Base-by-base conservation (phyloP, 768 basidiomycete species). In the Kwoniella bestiolae region DNA sequence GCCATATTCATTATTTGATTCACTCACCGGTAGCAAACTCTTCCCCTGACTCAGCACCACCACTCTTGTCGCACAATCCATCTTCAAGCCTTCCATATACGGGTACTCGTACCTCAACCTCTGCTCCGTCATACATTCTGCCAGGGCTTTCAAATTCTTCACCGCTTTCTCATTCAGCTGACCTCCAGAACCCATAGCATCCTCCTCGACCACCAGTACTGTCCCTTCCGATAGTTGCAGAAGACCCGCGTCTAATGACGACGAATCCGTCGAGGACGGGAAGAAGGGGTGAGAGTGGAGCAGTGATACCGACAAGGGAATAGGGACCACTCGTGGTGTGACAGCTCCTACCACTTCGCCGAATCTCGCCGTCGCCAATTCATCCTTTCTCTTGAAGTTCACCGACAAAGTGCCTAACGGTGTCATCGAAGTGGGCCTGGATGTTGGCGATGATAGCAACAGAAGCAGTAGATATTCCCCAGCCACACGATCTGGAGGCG, bases 51-150 rank as follows among this genome's bases (percentile, higher is more conserved):
- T 73, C 34, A 77, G 44, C 4, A 81, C 74, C 3, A 73, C 32
- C 11, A 71, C 57, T 38, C 68, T 66, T 1, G 77, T 66, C 31
- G 73, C 72, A 34, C 73, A 71, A 4, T 78, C 74, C 77, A 81
- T 79, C 65, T 77, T 78, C 56, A 81, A 64, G 2, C 68, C 72
- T 21, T 79, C 75, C 62, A 78, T 75, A 57, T 70, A 81, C 7
- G 80, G 80, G 59, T 76, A 81, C 49, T 78, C 73, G 62, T 81
- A 81, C 28, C 71, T 60, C 14, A 81, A 45, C 28, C 61, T 68
- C 52, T 79, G 78, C 38, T 71, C 72, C 38, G 50, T 66, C 21
- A 79, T 50, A 34, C 59, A 64, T 12, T 75, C 72, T 16, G 64
- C 57, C 53, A 81, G 41, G 1, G 74, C 69, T 45, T 73, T 68